phyloP scores from a whole-genome alignment of 73 alveolate species.

The Uronychia binucleata region DNA sequence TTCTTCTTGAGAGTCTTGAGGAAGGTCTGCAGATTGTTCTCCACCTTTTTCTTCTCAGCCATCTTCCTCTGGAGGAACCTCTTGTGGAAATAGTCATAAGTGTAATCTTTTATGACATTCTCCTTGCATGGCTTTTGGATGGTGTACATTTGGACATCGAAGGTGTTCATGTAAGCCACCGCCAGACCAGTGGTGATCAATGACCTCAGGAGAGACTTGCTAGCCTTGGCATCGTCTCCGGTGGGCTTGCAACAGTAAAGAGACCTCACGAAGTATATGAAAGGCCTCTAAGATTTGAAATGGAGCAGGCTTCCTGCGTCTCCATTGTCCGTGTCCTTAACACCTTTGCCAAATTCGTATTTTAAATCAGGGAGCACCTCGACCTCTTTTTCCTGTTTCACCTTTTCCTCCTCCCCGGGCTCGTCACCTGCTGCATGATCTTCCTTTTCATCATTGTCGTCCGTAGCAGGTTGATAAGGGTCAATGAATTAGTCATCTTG shows the following conservation, averaged over 20 bases:
- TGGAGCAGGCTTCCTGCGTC: constrained; percentile 39
- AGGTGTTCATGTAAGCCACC: constrained; percentile 18
- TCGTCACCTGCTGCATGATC: constrained; percentile 15
- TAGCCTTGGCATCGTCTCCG: background rate
- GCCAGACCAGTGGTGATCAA: constrained; percentile 56
- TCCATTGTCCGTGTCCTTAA: constrained; percentile 38
- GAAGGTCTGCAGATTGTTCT: constrained; percentile 20
- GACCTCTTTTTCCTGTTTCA: background rate
- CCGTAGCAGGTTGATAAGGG: constrained; percentile 6
- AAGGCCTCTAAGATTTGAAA: constrained; percentile 10
- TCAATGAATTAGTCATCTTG: constrained; percentile 11
- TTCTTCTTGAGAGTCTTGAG: constrained; percentile 38
- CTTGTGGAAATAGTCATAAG: constrained; percentile 46
- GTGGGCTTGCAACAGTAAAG: constrained; percentile 17
- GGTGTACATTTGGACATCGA: constrained; percentile 33
- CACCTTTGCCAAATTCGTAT: constrained; percentile 5
- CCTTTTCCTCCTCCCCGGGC: background rate
- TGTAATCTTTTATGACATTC: constrained; percentile 34
- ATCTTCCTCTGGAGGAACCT: constrained; percentile 32
- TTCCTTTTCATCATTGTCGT: background rate
- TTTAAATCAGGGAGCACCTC: background rate
- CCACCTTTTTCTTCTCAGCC: constrained; percentile 48
- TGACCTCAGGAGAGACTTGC: background rate
- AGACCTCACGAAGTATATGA: constrained; percentile 38
- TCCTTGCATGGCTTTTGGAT: constrained; percentile 38